Percentiles rank a stretch among this genome's conserved stretches.
These are phyloP conservation scores for Drechslerella coelobrocha DNA, from an alignment of 2,329 filamentous ascomycete genomes.

Conservation along the genomic window DNA sequence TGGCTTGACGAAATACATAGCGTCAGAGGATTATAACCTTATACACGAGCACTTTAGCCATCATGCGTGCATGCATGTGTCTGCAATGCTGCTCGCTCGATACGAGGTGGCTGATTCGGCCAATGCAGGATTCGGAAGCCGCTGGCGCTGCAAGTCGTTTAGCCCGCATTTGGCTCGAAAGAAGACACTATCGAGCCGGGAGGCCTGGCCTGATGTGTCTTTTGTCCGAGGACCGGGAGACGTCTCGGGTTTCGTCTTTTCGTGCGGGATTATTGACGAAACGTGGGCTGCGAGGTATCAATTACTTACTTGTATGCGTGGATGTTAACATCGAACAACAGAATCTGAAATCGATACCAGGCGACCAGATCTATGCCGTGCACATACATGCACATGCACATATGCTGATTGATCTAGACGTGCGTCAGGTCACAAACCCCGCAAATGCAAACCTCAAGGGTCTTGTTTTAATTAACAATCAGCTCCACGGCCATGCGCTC, in stretches of 20 bases:
- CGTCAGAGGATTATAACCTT: not conserved
- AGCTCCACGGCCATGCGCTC: not conserved
- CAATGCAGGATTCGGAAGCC: conserved; percentile 1
- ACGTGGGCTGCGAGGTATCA: not conserved
- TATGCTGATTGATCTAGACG: too few species aligned
- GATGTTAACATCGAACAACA: not conserved
- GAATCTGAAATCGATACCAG: too few species aligned
- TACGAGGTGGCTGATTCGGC: conserved; percentile 18
- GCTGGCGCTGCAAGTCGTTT: not conserved
- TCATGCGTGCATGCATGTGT: conserved; percentile 3
- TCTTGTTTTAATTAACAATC: conserved; percentile 8
- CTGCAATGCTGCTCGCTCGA: conserved; percentile 3
- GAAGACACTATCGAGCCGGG: not conserved
- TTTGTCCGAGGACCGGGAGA: not conserved
- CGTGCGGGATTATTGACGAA: conserved; percentile 22
- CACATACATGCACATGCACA: too few species aligned
- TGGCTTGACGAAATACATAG: not conserved
- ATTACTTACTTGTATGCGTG: not conserved
- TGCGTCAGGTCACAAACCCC: not conserved
- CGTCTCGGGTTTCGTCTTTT: not conserved
- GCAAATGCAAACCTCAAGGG: conserved; percentile 6
- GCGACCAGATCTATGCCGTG: too few species aligned
- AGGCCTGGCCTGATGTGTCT: not conserved
- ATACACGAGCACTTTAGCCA: not conserved
- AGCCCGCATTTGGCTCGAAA: too few species aligned